Evolutionary conservation across 345 rosid genomes (phyloP).

Genomic region (Bretschneidera sinensis): DNA sequence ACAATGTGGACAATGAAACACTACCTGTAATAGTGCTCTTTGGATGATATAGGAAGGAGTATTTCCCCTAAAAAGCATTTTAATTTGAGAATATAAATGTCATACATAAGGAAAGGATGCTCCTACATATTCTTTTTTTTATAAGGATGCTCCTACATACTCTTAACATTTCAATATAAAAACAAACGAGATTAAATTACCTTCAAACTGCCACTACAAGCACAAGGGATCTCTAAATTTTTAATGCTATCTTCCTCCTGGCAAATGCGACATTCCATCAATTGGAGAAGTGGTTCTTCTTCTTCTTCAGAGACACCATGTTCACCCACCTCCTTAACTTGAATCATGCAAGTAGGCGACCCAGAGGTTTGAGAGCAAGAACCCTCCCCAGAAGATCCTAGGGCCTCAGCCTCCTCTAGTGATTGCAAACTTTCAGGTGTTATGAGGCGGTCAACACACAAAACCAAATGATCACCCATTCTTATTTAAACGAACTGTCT

Average conservation of each 20-base stretch:
- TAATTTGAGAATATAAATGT: background rate
- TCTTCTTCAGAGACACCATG: conserved; percentile 27
- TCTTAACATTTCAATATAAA: background rate
- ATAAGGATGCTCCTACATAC: no score
- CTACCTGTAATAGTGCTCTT: conserved; percentile 14
- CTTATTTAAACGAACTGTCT: conserved; percentile 3
- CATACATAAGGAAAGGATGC: no score
- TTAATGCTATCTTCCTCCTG: conserved; percentile 82
- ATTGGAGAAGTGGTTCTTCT: conserved; percentile 74
- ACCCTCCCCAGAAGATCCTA: conserved; percentile 36
- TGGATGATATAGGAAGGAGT: background rate
- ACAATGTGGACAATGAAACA: background rate
- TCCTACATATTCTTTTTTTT: no score
- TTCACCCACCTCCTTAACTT: conserved; percentile 26
- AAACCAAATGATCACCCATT: conserved; percentile 77
- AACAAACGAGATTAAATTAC: conserved; percentile 26
- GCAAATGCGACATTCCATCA: conserved; percentile 88
- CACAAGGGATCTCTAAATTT: conserved; percentile 86
- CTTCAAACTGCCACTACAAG: conserved; percentile 95
- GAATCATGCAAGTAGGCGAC: conserved; percentile 26
- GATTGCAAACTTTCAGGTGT: conserved; percentile 37
- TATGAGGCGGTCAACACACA: conserved; percentile 59
- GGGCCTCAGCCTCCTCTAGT: conserved; percentile 21
- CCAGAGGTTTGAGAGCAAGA: conserved; percentile 27
- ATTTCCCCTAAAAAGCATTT: background rate